These are phyloP conservation scores for Chytridium lagenaria DNA, from an alignment of 371 early-diverging fungal species.

Conservation along the genomic window DNA sequence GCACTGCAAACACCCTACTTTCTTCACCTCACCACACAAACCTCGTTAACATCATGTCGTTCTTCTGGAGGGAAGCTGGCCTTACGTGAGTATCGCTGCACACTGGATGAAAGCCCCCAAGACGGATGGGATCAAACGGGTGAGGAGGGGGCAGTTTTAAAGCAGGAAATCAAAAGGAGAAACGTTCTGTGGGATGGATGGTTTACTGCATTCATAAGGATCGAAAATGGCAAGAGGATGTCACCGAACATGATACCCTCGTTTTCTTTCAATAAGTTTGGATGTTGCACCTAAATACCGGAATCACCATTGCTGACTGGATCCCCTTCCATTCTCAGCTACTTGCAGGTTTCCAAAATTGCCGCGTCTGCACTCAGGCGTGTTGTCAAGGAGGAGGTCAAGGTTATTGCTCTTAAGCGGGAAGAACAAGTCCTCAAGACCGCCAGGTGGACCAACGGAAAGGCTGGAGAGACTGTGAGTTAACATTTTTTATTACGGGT, in stretches of 20 bases:
- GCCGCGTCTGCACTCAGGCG: slow-evolving; percentile 85
- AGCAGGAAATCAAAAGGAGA: neutral
- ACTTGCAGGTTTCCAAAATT: slow-evolving; percentile 87
- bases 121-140: neutral
- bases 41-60: slow-evolving; percentile 36
- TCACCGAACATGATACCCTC: neutral
- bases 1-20: no score
- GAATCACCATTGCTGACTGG: neutral
- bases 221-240: no score
- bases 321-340: slow-evolving; percentile 59
- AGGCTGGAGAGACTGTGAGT: slow-evolving; percentile 59
- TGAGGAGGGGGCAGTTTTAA: neutral
- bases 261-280: neutral
- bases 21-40: neutral
- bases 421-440: slow-evolving; percentile 78
- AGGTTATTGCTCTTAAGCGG: slow-evolving; percentile 71
- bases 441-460: slow-evolving; percentile 84
- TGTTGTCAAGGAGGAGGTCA: slow-evolving; percentile 79
- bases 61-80: slow-evolving; percentile 55
- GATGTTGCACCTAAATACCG: neutral
- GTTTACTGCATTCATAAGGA: neutral
- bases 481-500: neutral
- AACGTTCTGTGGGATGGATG: neutral
- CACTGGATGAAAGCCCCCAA: neutral
- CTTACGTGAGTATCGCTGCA: slow-evolving; percentile 42